phyloP scores from a whole-genome alignment of 2,329 filamentous ascomycete genomes.

The Canariomyces notabilis region DNA sequence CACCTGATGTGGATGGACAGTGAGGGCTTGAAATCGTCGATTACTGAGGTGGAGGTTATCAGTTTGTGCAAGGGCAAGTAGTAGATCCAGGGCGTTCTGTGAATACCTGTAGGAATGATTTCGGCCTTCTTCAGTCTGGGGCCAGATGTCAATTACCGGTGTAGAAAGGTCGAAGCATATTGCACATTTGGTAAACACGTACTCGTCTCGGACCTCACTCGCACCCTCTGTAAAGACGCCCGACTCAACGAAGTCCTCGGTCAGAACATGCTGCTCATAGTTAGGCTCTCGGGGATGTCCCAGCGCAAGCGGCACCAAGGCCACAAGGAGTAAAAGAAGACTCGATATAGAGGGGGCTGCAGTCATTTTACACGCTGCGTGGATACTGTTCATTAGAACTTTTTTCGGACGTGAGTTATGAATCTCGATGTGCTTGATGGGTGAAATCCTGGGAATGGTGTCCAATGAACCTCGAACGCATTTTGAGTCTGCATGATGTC shows the following conservation, averaged over 20 bases:
- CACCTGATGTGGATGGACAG: conserved; percentile 48
- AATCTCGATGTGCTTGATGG: too few relatives aligned
- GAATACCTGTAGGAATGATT: conserved; percentile 25
- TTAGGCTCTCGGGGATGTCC: background rate
- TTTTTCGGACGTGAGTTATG: too few relatives aligned
- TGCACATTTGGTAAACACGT: background rate
- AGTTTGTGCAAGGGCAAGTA: conserved; percentile 2
- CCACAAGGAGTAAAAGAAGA: background rate
- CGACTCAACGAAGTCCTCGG: background rate
- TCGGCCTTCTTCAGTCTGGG: conserved; percentile 22
- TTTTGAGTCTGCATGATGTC: too few relatives aligned
- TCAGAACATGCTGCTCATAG: conserved; percentile 3
- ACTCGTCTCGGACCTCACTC: conserved; percentile 10
- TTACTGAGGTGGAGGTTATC: conserved; percentile 37
- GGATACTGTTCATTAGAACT: background rate
- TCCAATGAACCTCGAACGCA: too few relatives aligned
- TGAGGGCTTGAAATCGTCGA: conserved; percentile 54
- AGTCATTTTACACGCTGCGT: too few relatives aligned
- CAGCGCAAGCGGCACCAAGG: background rate
- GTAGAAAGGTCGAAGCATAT: background rate
- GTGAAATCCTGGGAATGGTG: too few relatives aligned
- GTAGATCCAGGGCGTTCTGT: background rate
- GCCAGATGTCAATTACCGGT: background rate
- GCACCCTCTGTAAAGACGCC: background rate
- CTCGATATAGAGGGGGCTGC: background rate